Conservation (phyloP, 1,284 basidiomycete species). For the Apiotrichum gracile region DNA sequence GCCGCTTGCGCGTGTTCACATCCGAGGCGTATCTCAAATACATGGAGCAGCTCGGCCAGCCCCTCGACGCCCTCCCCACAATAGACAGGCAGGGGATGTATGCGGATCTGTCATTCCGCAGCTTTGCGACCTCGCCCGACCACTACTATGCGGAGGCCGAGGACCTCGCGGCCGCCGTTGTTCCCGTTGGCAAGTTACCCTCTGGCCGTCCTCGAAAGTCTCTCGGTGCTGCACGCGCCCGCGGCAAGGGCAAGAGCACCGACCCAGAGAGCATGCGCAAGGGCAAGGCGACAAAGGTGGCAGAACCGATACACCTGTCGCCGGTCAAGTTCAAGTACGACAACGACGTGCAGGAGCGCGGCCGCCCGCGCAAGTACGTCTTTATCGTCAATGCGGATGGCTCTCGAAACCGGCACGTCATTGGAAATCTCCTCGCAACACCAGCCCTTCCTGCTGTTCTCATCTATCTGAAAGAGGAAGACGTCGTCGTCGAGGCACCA, state of each 20-base stretch:
- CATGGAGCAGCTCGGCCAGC: constrained; percentile 20
- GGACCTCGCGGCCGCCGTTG: neutral
- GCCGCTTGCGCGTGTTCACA: constrained; percentile 29
- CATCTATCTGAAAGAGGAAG: constrained; percentile 23
- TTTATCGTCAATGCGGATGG: constrained; percentile 37
- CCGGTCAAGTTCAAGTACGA: constrained; percentile 18
- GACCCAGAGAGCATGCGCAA: neutral
- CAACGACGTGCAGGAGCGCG: constrained; percentile 28
- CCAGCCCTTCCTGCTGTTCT: constrained; percentile 28
- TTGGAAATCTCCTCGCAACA: constrained; percentile 22
- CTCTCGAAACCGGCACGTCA: constrained; percentile 23
- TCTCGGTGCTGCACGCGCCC: neutral
- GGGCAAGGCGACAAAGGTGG: neutral
- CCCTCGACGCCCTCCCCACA: constrained; percentile 12
- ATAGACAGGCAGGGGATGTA: constrained; percentile 22
- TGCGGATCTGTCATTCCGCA: constrained; percentile 17
- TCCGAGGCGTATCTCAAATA: constrained; percentile 21
- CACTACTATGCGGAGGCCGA: constrained; percentile 5
- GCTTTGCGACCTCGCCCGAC: constrained; percentile 1
- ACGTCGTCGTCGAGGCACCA: constrained; percentile 26
- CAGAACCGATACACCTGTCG: neutral
- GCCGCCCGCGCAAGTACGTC: constrained; percentile 39
- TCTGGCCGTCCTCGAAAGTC: neutral
- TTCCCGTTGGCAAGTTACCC: constrained; percentile 1
- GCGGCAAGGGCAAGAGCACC: neutral